phyloP scores from a whole-genome alignment of 1,284 basidiomycete species.

The Leccinum subrobustum region DNA sequence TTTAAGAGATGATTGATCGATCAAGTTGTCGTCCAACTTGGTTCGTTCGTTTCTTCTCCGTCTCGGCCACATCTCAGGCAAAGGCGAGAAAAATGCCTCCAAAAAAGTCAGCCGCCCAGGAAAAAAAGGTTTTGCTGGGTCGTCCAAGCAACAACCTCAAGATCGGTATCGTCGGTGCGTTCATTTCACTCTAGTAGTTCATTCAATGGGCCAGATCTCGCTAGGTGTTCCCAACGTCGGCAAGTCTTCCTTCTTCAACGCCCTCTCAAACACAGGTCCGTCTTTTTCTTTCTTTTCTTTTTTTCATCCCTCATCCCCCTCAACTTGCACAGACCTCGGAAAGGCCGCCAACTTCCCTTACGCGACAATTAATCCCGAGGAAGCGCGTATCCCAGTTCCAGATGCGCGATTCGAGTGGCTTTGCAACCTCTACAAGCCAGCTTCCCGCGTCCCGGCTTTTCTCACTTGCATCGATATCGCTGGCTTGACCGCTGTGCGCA shows the following conservation, averaged over 20 bases:
- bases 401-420: constrained; percentile 96
- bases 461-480: constrained; percentile 99
- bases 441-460: constrained; percentile 87
- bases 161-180: constrained; percentile 94
- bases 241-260: constrained; percentile 95
- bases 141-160: constrained; percentile 92
- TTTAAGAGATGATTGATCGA: constrained; percentile 36
- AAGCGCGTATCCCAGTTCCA: constrained; percentile 97
- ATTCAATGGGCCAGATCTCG: constrained; percentile 15
- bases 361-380: constrained; percentile 91
- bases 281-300: background rate
- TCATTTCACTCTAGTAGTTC: constrained; percentile 13
- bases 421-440: constrained; percentile 88
- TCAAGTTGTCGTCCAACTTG: constrained; percentile 21
- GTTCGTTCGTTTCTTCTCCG: constrained; percentile 17
- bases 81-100: constrained; percentile 77
- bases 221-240: constrained; percentile 90
- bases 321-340: constrained; percentile 70
- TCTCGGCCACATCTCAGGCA: constrained; percentile 29
- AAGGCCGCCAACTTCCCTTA: constrained; percentile 99
- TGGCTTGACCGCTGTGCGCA: constrained; percentile 86
- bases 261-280: constrained; percentile 85
- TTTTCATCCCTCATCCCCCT: background rate
- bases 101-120: constrained; percentile 70
- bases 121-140: constrained; percentile 87